Percentiles rank a stretch among this genome's conserved stretches.
Conservation (phyloP, 768 basidiomycete species). For the Russula griseocarnosa region DNA sequence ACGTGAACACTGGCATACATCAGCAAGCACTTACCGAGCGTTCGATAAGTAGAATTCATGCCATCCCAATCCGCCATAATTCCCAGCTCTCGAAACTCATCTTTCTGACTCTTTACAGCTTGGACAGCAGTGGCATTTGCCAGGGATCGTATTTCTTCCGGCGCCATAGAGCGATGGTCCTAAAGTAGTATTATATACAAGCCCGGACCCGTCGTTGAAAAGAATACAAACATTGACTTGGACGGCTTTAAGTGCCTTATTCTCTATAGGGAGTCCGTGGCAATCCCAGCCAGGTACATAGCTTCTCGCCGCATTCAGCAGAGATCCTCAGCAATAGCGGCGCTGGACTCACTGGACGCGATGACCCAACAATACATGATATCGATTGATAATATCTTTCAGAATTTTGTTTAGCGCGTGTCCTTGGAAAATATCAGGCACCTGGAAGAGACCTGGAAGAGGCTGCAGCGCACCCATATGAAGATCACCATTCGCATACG, state of each 20-base stretch:
- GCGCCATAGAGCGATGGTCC: slow-evolving; percentile 53
- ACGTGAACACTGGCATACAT: neutral
- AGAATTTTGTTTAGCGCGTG: slow-evolving; percentile 95
- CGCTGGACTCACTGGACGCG: slow-evolving; percentile 68
- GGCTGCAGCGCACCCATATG: slow-evolving; percentile 70
- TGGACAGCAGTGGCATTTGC: slow-evolving; percentile 69
- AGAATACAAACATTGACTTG: slow-evolving; percentile 44
- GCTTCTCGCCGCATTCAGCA: slow-evolving; percentile 40
- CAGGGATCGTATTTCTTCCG: slow-evolving; percentile 59
- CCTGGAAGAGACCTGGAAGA: neutral
- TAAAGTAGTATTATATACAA: slow-evolving; percentile 33
- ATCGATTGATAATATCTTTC: slow-evolving; percentile 94
- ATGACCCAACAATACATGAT: slow-evolving; percentile 70
- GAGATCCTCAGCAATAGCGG: slow-evolving; percentile 13
- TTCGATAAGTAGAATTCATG: slow-evolving; percentile 67
- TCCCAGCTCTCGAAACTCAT: slow-evolving; percentile 75
- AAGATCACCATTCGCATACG: slow-evolving; percentile 93
- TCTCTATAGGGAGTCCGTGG: slow-evolving; percentile 95
- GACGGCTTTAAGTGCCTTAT: slow-evolving; percentile 79
- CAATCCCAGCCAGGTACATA: slow-evolving; percentile 98
- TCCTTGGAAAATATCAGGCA: slow-evolving; percentile 46
- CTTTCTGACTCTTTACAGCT: slow-evolving; percentile 70
- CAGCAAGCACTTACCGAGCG: slow-evolving; percentile 55
- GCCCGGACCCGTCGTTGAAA: neutral
- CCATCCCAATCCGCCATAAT: slow-evolving; percentile 90